Percentiles rank a stretch among this genome's conserved stretches.
Evolutionary conservation across 139 green algal genomes (phyloP).

Genomic region (Micromonas pusilla): DNA sequence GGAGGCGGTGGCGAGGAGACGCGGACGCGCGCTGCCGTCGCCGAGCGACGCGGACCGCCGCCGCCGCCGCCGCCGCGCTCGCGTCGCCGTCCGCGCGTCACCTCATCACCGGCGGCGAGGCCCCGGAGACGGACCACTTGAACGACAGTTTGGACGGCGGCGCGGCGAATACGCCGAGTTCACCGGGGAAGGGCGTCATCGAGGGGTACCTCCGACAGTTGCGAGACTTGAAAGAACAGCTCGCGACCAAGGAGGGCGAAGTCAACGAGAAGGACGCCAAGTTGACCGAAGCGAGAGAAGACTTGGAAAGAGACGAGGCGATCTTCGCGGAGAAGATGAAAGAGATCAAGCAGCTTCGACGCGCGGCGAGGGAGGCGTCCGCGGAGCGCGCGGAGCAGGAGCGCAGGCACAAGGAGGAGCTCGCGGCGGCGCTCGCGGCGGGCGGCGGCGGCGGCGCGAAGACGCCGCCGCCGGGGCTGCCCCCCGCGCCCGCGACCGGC

Average conservation of each 20-base stretch:
- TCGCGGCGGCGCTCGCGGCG: not conserved
- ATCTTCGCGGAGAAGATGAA: constrained; percentile 12
- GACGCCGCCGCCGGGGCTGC: no score
- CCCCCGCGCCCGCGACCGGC: no score
- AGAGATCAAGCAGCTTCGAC: constrained; percentile 24
- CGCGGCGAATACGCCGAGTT: no score
- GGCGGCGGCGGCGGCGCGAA: not conserved
- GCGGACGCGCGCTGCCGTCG: no score
- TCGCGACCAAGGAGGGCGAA: not conserved
- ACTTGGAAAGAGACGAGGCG: constrained; percentile 1
- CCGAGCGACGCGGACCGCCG: no score
- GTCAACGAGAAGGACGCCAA: not conserved
- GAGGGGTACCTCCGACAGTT: not conserved
- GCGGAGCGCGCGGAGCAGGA: constrained; percentile 5
- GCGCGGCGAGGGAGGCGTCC: constrained; percentile 24
- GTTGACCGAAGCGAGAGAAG: not conserved
- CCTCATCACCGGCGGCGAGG: no score
- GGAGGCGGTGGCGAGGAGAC: no score
- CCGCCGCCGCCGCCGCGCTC: not conserved
- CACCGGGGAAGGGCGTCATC: not conserved
- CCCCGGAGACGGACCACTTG: no score
- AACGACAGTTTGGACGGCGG: no score
- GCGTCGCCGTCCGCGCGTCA: not conserved
- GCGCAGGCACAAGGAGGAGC: not conserved
- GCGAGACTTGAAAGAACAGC: not conserved